phyloP scores from a whole-genome alignment of 768 basidiomycete genomes.

The Boletus rubescentipes region DNA sequence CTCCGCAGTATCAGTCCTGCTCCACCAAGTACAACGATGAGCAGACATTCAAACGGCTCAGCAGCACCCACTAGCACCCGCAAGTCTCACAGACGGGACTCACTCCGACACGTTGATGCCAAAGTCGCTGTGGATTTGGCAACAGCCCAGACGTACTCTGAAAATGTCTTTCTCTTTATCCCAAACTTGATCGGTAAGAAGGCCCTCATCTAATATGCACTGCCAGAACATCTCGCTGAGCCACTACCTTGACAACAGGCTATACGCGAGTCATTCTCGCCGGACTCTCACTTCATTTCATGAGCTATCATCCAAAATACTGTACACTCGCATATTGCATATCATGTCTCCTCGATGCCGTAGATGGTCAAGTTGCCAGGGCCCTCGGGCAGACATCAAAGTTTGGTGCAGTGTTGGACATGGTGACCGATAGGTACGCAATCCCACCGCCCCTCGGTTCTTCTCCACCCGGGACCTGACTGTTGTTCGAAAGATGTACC shows the following conservation, averaged over 20 bases:
- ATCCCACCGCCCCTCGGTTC: too few species aligned
- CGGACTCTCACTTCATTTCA: slow-evolving; percentile 83
- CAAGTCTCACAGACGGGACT: slow-evolving; percentile 45
- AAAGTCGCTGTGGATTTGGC: slow-evolving; percentile 86
- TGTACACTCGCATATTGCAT: slow-evolving; percentile 88
- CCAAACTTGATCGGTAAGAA: slow-evolving; percentile 91
- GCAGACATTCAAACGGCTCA: slow-evolving; percentile 25
- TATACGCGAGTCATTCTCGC: slow-evolving; percentile 91
- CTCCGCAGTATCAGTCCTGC: not conserved
- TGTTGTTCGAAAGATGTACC: slow-evolving; percentile 70
- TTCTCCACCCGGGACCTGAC: not conserved
- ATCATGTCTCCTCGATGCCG: slow-evolving; percentile 92
- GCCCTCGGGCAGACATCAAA: slow-evolving; percentile 88
- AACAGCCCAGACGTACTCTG: slow-evolving; percentile 81
- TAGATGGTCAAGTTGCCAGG: slow-evolving; percentile 91
- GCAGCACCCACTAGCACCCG: slow-evolving; percentile 24
- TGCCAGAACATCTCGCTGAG: not conserved
- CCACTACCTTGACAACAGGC: slow-evolving; percentile 44
- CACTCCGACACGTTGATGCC: slow-evolving; percentile 75
- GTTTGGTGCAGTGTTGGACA: slow-evolving; percentile 97
- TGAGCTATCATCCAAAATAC: slow-evolving; percentile 93
- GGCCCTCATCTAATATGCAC: not conserved
- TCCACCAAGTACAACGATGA: slow-evolving; percentile 15
- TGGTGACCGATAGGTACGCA: slow-evolving; percentile 95
- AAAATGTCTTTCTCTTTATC: slow-evolving; percentile 96